These are phyloP conservation scores for Apostasia shenzhenica DNA, from an alignment of 106 monocot species.

Conservation along the genomic window DNA sequence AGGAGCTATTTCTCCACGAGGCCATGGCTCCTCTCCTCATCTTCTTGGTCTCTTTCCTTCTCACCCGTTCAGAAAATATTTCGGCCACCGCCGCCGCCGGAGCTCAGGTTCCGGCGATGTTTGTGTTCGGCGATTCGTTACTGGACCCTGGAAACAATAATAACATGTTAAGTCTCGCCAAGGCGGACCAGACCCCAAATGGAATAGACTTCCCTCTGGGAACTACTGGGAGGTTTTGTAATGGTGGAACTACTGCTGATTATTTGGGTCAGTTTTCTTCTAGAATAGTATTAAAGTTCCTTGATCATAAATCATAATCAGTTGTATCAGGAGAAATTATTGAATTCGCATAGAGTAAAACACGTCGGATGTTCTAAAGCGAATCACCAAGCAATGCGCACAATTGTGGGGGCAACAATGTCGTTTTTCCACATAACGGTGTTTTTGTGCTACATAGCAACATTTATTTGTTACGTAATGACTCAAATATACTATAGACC, in stretches of 20 bases:
- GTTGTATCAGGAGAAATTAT: neutral
- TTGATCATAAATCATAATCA: neutral
- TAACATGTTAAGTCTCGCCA: slow-evolving; percentile 25
- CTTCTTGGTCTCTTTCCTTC: no score
- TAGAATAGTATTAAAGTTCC: neutral
- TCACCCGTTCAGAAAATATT: no score
- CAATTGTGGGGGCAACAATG: no score
- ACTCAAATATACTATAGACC: no score
- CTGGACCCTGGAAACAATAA: slow-evolving; percentile 47
- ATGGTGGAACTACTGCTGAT: slow-evolving; percentile 31
- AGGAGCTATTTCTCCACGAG: no score
- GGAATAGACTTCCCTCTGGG: slow-evolving; percentile 38
- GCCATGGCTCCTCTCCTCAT: no score
- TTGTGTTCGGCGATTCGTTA: slow-evolving; percentile 44
- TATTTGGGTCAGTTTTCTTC: slow-evolving; percentile 20
- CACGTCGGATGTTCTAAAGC: no score
- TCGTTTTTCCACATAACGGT: no score
- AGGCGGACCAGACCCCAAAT: slow-evolving; percentile 31
- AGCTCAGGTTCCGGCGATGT: slow-evolving; percentile 35
- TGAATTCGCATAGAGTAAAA: no score
- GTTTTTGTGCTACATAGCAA: no score
- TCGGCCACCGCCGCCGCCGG: neutral
- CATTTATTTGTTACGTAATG: no score
- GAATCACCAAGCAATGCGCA: no score
- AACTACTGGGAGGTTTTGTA: slow-evolving; percentile 39